Evolutionary conservation across 179 eudicot species (phyloP), one percentile per base, ranked within the genome.

Genomic region (Beta macrorhiza): DNA sequence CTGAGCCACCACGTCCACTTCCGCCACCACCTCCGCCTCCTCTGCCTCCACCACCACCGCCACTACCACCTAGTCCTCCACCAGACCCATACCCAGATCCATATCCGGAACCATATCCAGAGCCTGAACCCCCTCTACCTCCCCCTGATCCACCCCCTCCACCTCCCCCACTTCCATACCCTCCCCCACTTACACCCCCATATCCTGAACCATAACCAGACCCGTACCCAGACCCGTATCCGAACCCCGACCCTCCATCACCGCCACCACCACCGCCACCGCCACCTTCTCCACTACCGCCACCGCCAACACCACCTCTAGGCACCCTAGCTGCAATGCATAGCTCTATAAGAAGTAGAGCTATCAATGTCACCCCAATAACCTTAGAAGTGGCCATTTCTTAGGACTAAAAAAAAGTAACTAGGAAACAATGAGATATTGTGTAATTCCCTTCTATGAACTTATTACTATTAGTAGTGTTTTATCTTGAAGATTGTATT

Each of bases 71-170:
- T 9, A 57, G 2, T 3, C 87, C 87, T 7, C 87, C 86, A 49
- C 82, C 86, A 47, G 77, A 76, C 42, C 88, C 85, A 17, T 77
- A 83, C 20, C 85, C 85, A 0, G 84, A 82, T 11, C 87, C 87
- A 51, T 61, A 84, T 8, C 79, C 83, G 11, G 81, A 83, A 29
- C 86, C 86, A 25, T 75, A 83, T 20, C 86, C 86, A 3, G 84
- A 83, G 10, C 88, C 86, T 0, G 61, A 78, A 37, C 84, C 78
- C 5, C 82, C 77, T 75, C 83, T 58, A 2, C 83, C 84, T 47
- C 73, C 73, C 49, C 82, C 82, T 7, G 29, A 25, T 7, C 80
- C 80, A 67, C 82, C 77, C 32, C 82, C 76, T n/a, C 82, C 76
- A 7, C 82, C 82, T 15, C 82, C 77, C 2, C 82, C 82, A 22